Evolutionary conservation across 2,329 filamentous ascomycete species (phyloP).

Genomic region (Colletotrichum sp.): DNA sequence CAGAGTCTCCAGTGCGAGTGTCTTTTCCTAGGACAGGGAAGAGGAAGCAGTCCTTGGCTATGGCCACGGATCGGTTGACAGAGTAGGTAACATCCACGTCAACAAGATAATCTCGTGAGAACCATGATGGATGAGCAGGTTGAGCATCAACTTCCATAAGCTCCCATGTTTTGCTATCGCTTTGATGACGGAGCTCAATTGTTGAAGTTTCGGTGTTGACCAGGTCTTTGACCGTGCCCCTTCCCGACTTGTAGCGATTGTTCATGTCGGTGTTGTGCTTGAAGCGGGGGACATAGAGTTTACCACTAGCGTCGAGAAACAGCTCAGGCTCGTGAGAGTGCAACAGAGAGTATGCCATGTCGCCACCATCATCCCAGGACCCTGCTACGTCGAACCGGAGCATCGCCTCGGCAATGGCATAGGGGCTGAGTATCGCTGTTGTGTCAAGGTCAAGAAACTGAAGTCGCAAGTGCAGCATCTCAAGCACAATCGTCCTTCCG

Average conservation of each 20-base stretch:
- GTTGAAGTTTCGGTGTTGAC: background rate
- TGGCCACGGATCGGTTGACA: background rate
- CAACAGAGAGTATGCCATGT: background rate
- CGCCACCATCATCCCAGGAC: background rate
- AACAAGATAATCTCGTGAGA: background rate
- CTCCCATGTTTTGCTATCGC: background rate
- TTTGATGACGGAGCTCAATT: background rate
- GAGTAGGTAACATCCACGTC: background rate
- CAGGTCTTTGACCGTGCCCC: background rate
- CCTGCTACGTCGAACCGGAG: background rate
- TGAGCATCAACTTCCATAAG: background rate
- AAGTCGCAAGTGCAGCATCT: background rate
- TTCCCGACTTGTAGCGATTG: background rate
- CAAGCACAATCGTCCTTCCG: background rate
- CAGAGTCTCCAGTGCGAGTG: background rate
- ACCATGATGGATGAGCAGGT: background rate
- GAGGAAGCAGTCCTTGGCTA: background rate
- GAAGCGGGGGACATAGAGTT: background rate
- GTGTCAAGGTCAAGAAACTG: conserved; percentile 14
- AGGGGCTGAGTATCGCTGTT: no score
- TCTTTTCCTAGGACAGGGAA: background rate
- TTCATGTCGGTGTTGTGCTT: background rate
- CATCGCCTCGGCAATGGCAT: background rate
- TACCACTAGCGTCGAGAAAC: background rate
- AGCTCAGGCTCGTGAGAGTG: background rate